Evolutionary conservation across 2,329 filamentous ascomycete species (phyloP).

Genomic region (Colletotrichum ledebouriae): DNA sequence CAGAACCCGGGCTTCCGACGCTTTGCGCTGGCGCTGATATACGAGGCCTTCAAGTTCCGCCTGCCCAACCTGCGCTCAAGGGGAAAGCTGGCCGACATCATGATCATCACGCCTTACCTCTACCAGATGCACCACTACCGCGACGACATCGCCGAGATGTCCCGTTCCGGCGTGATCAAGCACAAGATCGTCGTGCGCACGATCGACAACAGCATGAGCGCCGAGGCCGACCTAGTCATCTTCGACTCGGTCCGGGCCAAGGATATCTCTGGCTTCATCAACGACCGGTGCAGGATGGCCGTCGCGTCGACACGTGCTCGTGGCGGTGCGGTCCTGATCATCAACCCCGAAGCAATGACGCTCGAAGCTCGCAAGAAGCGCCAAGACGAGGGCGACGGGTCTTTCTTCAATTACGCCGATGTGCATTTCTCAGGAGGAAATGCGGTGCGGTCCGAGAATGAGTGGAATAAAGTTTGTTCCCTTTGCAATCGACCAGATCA

Average conservation of each 20-base stretch:
- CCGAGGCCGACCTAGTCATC: slow-evolving; percentile 31
- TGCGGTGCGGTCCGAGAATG: too few relatives aligned
- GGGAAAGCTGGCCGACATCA: slow-evolving; percentile 19
- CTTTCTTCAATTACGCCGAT: slow-evolving; percentile 1
- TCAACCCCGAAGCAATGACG: background rate
- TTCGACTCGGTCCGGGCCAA: slow-evolving; percentile 24
- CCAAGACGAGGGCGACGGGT: background rate
- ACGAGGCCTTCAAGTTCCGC: slow-evolving; percentile 14
- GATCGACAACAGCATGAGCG: slow-evolving; percentile 29
- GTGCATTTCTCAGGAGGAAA: background rate
- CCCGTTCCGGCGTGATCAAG: slow-evolving; percentile 9
- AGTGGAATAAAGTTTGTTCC: too few relatives aligned
- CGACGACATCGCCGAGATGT: slow-evolving; percentile 2
- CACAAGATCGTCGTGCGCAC: slow-evolving; percentile 20
- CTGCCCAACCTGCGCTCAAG: slow-evolving; percentile 9
- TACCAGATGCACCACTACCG: slow-evolving; percentile 20
- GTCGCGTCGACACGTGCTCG: slow-evolving; percentile 31
- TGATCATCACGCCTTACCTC: slow-evolving; percentile 28
- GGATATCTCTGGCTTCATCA: slow-evolving; percentile 22
- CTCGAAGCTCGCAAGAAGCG: background rate
- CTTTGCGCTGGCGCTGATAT: slow-evolving; percentile 3
- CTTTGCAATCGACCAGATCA: too few relatives aligned
- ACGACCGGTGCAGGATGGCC: slow-evolving; percentile 13
- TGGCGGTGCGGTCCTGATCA: slow-evolving; percentile 9
- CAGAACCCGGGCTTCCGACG: slow-evolving; percentile 16